Conservation (phyloP, 805 yeast species). For the Saturnispora dispora region DNA sequence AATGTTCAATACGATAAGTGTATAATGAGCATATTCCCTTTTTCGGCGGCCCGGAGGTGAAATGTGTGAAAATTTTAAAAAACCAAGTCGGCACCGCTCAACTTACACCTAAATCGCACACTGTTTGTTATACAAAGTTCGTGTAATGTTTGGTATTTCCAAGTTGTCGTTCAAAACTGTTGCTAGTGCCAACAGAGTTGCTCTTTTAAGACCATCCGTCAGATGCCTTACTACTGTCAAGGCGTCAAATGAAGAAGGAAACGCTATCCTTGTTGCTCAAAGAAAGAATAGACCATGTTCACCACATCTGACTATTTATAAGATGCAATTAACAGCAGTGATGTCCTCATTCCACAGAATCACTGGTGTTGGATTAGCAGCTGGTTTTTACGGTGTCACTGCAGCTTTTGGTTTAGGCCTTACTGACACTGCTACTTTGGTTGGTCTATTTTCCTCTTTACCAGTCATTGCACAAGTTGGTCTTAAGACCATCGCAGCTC, state of each 20-base stretch:
- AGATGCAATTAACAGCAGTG: slow-evolving; percentile 82
- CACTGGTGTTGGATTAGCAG: slow-evolving; percentile 77
- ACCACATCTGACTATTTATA: slow-evolving; percentile 83
- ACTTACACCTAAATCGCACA: slow-evolving; percentile 9
- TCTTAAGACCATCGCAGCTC: slow-evolving; percentile 61
- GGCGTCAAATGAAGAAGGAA: slow-evolving; percentile 55
- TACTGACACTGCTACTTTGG: slow-evolving; percentile 44
- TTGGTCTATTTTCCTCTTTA: slow-evolving; percentile 47
- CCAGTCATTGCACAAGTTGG: slow-evolving; percentile 55
- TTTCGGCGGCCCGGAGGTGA: background rate
- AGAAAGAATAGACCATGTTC: slow-evolving; percentile 83
- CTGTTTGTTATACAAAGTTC: background rate
- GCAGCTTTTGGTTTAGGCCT: slow-evolving; percentile 66
- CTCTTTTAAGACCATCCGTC: slow-evolving; percentile 16
- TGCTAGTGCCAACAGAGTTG: slow-evolving; percentile 9
- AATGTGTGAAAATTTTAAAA: background rate
- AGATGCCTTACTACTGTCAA: slow-evolving; percentile 34
- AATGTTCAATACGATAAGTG: background rate
- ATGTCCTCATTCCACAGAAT: slow-evolving; percentile 80
- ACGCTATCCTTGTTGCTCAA: slow-evolving; percentile 66
- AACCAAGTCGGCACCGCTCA: slow-evolving; percentile 5
- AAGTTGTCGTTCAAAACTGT: slow-evolving; percentile 18
- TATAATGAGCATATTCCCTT: background rate
- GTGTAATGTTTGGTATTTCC: slow-evolving; percentile 3
- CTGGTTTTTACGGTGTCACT: slow-evolving; percentile 69